These are phyloP conservation scores for Citrus sinensis DNA, from an alignment of 345 rosid species.

Conservation along the genomic window DVS_A1.0 CM039162.1:24153001-24153500, in stretches of 20 bases:
- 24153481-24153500: slow-evolving; percentile 24
- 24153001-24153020: background rate
- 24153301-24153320: slow-evolving; percentile 10
- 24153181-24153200: slow-evolving; percentile 72
- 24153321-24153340: slow-evolving; percentile 53
- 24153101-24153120: slow-evolving; percentile 9
- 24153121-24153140: slow-evolving; percentile 25
- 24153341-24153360: slow-evolving; percentile 51
- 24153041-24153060: background rate
- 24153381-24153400: slow-evolving; percentile 35
- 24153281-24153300: slow-evolving; percentile 36
- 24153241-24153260: slow-evolving; percentile 58
- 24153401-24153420: background rate
- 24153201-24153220: slow-evolving; percentile 45
- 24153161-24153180: slow-evolving; percentile 60
- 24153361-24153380: slow-evolving; percentile 63
- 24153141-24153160: slow-evolving; percentile 75
- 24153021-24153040: background rate
- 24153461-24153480: slow-evolving; percentile 3
- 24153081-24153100: slow-evolving; percentile 62
- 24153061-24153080: slow-evolving; percentile 8
- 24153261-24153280: slow-evolving; percentile 63
- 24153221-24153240: slow-evolving; percentile 42
- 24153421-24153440: slow-evolving; percentile 16
- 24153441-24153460: slow-evolving; percentile 16